phyloP scores from a whole-genome alignment of 345 rosid species.

The Adansonia digitata region DNA sequence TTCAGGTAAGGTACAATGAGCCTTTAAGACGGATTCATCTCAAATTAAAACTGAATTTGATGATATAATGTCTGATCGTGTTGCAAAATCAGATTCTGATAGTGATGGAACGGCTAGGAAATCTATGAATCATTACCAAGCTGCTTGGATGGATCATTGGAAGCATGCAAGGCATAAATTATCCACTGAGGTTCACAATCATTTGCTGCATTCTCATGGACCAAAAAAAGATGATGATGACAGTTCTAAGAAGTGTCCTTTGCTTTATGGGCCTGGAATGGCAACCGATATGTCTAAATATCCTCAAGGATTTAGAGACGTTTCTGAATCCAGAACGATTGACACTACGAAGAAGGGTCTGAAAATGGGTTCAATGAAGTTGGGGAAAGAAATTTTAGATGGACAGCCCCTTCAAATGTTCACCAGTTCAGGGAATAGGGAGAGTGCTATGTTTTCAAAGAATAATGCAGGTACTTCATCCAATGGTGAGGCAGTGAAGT shows the following conservation, averaged over 20 bases:
- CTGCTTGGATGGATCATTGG: conserved; percentile 76
- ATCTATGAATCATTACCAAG: conserved; percentile 34
- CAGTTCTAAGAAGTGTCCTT: conserved; percentile 7
- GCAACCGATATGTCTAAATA: conserved; percentile 13
- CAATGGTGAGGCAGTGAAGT: background rate
- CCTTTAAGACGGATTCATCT: background rate
- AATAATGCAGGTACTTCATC: background rate
- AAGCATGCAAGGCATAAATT: conserved; percentile 21
- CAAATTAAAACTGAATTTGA: background rate
- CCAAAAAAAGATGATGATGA: conserved; percentile 11
- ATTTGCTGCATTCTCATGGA: conserved; percentile 3
- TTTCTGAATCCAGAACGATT: conserved; percentile 20
- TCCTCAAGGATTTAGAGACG: conserved; percentile 20
- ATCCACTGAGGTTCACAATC: conserved; percentile 13
- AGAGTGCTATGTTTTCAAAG: conserved; percentile 11
- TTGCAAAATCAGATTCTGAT: conserved; percentile 18
- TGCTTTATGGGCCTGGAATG: background rate
- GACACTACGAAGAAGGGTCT: conserved; percentile 20
- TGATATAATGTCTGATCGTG: conserved; percentile 38
- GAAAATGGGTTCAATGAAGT: conserved; percentile 15
- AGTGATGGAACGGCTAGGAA: conserved; percentile 21
- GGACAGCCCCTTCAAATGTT: conserved; percentile 27
- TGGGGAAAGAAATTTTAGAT: conserved; percentile 25
- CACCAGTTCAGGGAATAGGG: conserved; percentile 17
- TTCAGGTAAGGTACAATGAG: conserved; percentile 23